A percentile compares a stretch with the other conserved stretches of the same genome.
Conservation (phyloP, 176 grass and related monocot species). For the Rhipidocladum racemiflorum region DNA sequence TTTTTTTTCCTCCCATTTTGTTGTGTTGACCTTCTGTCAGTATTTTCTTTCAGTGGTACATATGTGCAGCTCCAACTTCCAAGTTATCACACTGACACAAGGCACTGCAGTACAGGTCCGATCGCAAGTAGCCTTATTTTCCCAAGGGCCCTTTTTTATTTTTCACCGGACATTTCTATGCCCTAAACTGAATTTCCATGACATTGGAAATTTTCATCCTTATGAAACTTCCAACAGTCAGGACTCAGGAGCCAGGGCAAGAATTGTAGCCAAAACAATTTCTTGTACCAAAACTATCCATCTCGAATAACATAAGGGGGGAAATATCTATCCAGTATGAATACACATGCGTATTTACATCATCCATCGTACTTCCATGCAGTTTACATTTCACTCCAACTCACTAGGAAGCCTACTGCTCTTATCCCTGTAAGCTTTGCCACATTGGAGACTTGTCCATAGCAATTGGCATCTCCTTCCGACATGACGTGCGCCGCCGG, state of each 20-base stretch:
- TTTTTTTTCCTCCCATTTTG: background rate
- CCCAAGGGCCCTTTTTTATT: background rate
- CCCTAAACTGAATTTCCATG: background rate
- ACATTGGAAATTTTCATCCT: background rate
- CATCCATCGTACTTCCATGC: background rate
- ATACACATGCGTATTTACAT: background rate
- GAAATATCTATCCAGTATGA: background rate
- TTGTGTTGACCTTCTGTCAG: background rate
- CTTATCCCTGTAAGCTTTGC: background rate
- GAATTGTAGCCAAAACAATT: background rate
- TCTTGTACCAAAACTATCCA: background rate
- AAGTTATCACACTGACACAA: background rate
- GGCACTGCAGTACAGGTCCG: background rate
- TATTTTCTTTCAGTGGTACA: background rate
- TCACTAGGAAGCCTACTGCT: background rate
- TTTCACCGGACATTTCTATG: background rate
- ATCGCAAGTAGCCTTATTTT: background rate
- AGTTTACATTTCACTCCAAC: background rate
- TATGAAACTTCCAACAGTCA: background rate
- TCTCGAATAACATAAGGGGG: background rate
- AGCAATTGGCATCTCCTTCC: too few relatives aligned
- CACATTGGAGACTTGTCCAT: background rate
- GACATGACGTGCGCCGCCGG: background rate
- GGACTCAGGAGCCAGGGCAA: background rate
- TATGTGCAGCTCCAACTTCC: background rate